A percentile compares a stretch with the other conserved stretches of the same genome.
Evolutionary conservation across 2,329 filamentous ascomycete species (phyloP).

Genomic region (Fusarium subtropicale): DNA sequence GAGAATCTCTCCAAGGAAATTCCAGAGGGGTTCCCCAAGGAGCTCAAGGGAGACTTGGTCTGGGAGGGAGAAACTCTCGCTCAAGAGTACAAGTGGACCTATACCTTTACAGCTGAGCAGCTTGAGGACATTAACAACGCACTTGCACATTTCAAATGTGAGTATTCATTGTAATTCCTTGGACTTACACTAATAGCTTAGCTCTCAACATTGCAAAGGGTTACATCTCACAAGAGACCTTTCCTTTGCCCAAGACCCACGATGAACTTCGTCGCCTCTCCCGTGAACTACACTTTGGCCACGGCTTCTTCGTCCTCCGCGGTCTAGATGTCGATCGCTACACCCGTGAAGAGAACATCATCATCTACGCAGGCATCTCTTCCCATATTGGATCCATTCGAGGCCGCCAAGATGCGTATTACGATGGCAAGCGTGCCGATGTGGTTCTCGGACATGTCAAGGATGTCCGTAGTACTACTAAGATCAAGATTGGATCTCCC

Average conservation of each 20-base stretch:
- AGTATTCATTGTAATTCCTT: fast-evolving
- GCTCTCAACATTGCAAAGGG: conserved; percentile 27
- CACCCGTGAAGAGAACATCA: conserved; percentile 66
- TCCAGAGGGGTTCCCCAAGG: conserved; percentile 17
- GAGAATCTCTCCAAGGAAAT: background rate
- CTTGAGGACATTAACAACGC: conserved; percentile 20
- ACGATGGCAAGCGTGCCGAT: conserved; percentile 60
- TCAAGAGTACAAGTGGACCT: conserved; percentile 26
- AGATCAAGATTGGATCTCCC: conserved; percentile 61
- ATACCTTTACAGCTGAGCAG: conserved; percentile 6
- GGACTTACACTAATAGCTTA: background rate
- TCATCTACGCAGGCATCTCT: conserved; percentile 70
- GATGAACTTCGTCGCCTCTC: conserved; percentile 63
- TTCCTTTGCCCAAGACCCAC: conserved; percentile 64
- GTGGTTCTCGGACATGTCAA: conserved; percentile 65
- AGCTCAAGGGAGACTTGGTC: conserved; percentile 23
- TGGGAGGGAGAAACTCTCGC: conserved; percentile 30
- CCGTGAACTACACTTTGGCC: conserved; percentile 65
- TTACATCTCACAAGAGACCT: conserved; percentile 60
- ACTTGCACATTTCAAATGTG: conserved; percentile 28
- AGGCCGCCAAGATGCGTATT: conserved; percentile 63
- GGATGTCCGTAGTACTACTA: conserved; percentile 62
- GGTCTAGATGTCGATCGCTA: conserved; percentile 66
- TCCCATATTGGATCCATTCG: conserved; percentile 67
- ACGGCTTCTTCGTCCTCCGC: conserved; percentile 71